A percentile compares a stretch with the other conserved stretches of the same genome.
Conservation (phyloP, 768 basidiomycete species). For the Leucocoprinus leucothites region DNA sequence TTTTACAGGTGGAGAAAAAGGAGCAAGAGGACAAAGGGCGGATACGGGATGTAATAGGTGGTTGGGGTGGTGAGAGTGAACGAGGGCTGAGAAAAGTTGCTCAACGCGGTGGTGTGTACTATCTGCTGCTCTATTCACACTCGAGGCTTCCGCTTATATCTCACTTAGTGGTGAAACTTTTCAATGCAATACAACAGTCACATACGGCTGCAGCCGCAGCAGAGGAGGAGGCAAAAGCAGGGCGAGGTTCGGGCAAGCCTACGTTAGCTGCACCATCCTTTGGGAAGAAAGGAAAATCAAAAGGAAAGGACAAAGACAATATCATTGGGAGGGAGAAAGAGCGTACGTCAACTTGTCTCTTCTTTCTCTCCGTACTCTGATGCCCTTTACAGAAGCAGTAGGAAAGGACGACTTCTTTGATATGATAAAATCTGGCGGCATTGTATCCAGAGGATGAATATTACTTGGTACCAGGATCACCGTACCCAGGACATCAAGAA, state of each 20-base stretch:
- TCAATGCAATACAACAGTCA: constrained; percentile 83
- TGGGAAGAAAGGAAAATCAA: constrained; percentile 46
- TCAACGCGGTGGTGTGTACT: constrained; percentile 72
- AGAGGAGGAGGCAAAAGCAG: constrained; percentile 55
- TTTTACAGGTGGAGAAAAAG: constrained; percentile 67
- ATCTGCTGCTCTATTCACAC: neutral
- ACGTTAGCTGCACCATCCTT: constrained; percentile 64
- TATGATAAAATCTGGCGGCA: constrained; percentile 76
- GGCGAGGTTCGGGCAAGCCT: constrained; percentile 71
- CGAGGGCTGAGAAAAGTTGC: constrained; percentile 78
- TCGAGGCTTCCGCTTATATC: neutral
- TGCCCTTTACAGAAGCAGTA: constrained; percentile 40
- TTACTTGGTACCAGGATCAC: constrained; percentile 13
- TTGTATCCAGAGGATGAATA: constrained; percentile 66
- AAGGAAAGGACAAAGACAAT: constrained; percentile 53
- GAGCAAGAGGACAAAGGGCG: constrained; percentile 70
- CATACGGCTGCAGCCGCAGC: constrained; percentile 54
- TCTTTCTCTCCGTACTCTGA: neutral
- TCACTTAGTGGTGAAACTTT: constrained; percentile 70
- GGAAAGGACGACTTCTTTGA: constrained; percentile 78
- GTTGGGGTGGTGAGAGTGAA: constrained; percentile 87
- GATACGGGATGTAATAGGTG: constrained; percentile 72
- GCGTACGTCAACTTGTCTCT: constrained; percentile 30
- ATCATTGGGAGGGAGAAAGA: constrained; percentile 54
- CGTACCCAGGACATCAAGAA: neutral